Base-by-base conservation (phyloP, 805 yeast species). In the Grigorovia jiainica region DNA sequence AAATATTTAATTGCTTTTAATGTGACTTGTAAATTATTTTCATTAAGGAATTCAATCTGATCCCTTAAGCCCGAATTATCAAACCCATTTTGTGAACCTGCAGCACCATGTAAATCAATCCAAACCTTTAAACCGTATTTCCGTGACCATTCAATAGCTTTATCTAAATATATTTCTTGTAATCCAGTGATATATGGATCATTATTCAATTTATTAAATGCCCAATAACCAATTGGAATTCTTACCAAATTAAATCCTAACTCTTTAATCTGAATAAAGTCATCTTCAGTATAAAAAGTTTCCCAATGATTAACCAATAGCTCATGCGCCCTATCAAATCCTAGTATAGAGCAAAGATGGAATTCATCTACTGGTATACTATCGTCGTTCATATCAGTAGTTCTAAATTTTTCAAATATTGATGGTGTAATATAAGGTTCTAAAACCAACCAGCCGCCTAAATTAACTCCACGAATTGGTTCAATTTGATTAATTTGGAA, bases 151-250 rank as follows among this genome's bases (percentile, higher is more conserved):
- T 58, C 71, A 34, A 89, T 64, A 13, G 95, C 95, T 55, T 72
- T 64, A 54, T 85, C 94, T 41, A 89, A 64, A 61, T 82, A 85
- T 7, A 64, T 58, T 44, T 66, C 75, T 63, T 84, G 95, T 27
- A 34, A 42, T 27, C 97, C 97, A 55, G 73, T 77, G 27, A 87
- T 92, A 54, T 86, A 89, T 3, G 97, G 95, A 59, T 89, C 97
- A 20, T 20, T 8, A 41, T 67, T 68, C 36, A 75, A 66, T 7
- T 63, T 55, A 38, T 70, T 57, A 60, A 84, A 86, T 8, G 95
- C 95, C 97, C 97, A 90, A 66, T 89, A 89, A 9, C 96, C 96
- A 42, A 89, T 76, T 36, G 97, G 97, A 45, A 89, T 81, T 55
- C 97, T 77, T 17, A 87, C 95, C 49, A 81, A 69, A 63, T 89